These are phyloP conservation scores for Gnomoniopsis smithogilvyi DNA, from an alignment of 2,329 filamentous ascomycete genomes.

Conservation along the genomic window DNA sequence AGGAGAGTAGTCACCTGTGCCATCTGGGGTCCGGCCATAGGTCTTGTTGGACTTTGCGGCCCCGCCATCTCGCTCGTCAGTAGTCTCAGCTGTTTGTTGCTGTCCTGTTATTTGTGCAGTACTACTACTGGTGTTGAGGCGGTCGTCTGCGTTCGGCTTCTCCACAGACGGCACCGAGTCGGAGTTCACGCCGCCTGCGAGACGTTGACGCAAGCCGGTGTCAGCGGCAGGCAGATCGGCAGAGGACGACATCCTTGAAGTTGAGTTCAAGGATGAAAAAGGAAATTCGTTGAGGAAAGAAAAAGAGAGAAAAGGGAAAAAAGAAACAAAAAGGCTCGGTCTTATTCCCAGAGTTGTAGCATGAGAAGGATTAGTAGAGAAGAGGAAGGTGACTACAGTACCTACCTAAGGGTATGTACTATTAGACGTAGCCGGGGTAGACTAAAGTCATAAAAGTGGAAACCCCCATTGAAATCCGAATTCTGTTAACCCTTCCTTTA, in stretches of 20 bases:
- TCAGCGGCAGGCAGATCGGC: conserved; percentile 23
- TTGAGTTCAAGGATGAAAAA: conserved; percentile 15
- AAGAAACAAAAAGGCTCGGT: neutral
- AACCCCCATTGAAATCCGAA: neutral
- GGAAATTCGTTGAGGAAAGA: conserved; percentile 7
- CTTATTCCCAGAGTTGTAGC: neutral
- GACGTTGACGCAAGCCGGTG: conserved; percentile 24
- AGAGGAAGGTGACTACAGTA: neutral
- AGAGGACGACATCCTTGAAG: conserved; percentile 23
- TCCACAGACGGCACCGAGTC: neutral
- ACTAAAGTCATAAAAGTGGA: neutral
- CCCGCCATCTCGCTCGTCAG: neutral
- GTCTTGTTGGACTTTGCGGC: conserved; percentile 60
- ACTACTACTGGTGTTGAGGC: neutral
- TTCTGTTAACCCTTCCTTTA: no score
- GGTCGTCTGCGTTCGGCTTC: conserved; percentile 11
- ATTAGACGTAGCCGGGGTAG: neutral
- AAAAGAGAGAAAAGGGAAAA: neutral
- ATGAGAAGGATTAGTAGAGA: neutral
- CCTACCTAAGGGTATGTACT: no score
- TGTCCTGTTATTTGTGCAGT: neutral
- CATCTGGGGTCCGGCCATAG: conserved; percentile 86
- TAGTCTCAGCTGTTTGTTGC: conserved; percentile 7
- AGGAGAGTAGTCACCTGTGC: conserved; percentile 62
- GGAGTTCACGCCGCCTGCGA: neutral